Evolutionary conservation across 129 eudicot species (phyloP).

Genomic region (Chrysanthemum seticuspe): DNA sequence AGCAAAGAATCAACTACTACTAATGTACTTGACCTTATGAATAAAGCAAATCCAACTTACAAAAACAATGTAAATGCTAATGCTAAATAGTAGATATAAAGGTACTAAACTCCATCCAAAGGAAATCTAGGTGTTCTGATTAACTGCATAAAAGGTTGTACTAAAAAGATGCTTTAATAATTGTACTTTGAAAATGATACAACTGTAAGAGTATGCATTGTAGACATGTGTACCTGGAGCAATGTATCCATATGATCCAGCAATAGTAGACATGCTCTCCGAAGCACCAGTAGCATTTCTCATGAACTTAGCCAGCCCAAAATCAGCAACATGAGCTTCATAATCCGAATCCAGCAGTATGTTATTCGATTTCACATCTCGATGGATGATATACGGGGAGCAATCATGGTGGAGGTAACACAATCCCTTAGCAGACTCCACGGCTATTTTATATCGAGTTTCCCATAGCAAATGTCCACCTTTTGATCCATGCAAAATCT

Average conservation of each 20-base stretch:
- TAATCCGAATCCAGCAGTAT: constrained; percentile 75
- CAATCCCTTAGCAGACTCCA: constrained; percentile 88
- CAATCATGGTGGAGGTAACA: constrained; percentile 96
- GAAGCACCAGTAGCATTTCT: constrained; percentile 60
- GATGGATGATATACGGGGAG: constrained; percentile 78
- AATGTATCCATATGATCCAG: constrained; percentile 96
- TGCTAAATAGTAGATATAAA: background rate
- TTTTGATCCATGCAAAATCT: constrained; percentile 73
- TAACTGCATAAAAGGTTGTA: constrained; percentile 9
- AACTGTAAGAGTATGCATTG: background rate
- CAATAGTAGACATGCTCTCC: constrained; percentile 91
- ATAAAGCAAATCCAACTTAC: constrained; percentile 3
- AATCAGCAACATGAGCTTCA: constrained; percentile 98
- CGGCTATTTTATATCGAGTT: constrained; percentile 61
- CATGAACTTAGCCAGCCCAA: constrained; percentile 89
- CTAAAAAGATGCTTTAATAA: background rate
- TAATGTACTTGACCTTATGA: constrained; percentile 9
- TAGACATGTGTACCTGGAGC: constrained; percentile 69
- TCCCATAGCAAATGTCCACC: constrained; percentile 92
- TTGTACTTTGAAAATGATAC: no score
- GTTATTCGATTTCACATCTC: constrained; percentile 88
- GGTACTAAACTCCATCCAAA: background rate
- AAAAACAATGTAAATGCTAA: background rate
- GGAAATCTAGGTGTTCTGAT: background rate
- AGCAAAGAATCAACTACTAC: background rate